Evolutionary conservation across 2,329 filamentous ascomycete genomes (phyloP), one percentile per base, ranked within the genome.

Genomic region (Nigrospora oryzae): DNA sequence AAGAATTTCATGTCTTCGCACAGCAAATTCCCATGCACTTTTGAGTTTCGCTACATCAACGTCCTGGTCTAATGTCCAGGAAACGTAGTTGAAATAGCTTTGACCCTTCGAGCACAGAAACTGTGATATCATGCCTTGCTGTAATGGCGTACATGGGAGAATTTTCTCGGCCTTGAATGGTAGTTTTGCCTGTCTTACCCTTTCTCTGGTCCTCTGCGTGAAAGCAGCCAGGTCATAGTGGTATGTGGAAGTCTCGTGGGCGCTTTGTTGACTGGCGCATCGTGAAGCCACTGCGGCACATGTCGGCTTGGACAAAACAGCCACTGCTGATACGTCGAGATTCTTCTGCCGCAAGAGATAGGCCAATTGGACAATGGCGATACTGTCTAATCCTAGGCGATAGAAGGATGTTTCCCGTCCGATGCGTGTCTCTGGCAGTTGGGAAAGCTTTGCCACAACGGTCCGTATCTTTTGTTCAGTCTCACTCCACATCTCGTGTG

Each of bases 321-420:
- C 86, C 1, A 80, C 76, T 0, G 86, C 81, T 1, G 80, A 79
- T 0, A 89, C 63, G 1, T 61, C 56, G 35, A 81, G 67, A 0
- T 81, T 81, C 15, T 73, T 56, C 35, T 71, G 75, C 15, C 84
- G 79, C 14, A 96, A 68, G 23, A 73, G 66, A 1, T 79, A 74
- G 1, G 89, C 86, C 11, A 95, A 71, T 56, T 95, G 89, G 5
- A 83, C 75, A 1, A 89, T 86, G 48, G 85, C 90, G 56, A 97
- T 93, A 59, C 90, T 96, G 63, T 96, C 90, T 4, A 96, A 68
- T 0, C 91, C 91, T n/a, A 95, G 76, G 46, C 85, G 81, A 55
- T 91, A 95, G 40, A 97, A 88, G 0, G 86, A 89, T 0, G 81
- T 88, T 11, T 74, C 59, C 12, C 71, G 72, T 4, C 59, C 55